Percentiles rank a stretch among this genome's conserved stretches.
phyloP scores from a whole-genome alignment of 2,329 filamentous ascomycete genomes.

The Alternaria sp. region DNA sequence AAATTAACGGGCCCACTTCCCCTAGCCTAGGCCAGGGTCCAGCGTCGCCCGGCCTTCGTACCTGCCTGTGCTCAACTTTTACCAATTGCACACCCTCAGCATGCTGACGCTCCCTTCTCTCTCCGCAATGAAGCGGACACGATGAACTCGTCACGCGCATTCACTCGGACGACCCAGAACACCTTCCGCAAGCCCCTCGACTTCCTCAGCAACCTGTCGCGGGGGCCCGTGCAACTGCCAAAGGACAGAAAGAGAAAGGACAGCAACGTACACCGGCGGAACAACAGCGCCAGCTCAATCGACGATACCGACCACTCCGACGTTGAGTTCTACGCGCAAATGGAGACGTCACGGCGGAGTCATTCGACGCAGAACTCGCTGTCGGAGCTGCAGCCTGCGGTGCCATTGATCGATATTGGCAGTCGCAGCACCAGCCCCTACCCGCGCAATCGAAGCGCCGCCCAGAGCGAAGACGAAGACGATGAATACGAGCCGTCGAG shows the following conservation, averaged over 20 bases:
- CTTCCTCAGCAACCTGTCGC: conserved; percentile 42
- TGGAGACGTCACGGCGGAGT: conserved; percentile 31
- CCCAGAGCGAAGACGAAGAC: conserved; percentile 56
- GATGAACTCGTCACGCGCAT: conserved; percentile 45
- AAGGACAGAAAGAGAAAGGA: conserved; percentile 24
- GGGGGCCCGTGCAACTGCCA: conserved; percentile 21
- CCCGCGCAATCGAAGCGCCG: conserved; percentile 50
- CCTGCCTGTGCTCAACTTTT: conserved; percentile 25
- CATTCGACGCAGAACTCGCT: conserved; percentile 42
- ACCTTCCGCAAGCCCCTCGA: conserved; percentile 45
- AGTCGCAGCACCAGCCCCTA: conserved; percentile 54
- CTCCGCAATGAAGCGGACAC: conserved; percentile 28
- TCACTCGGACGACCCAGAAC: conserved; percentile 38
- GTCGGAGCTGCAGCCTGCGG: conserved; percentile 46
- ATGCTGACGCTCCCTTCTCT: conserved; percentile 27
- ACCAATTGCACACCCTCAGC: conserved; percentile 12
- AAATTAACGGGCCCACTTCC: conserved; percentile 5
- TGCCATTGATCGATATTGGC: conserved; percentile 54
- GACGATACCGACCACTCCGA: conserved; percentile 47
- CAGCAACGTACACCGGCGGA: conserved; percentile 35
- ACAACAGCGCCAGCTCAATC: conserved; percentile 43
- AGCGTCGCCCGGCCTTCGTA: conserved; percentile 10
- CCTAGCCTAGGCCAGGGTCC: conserved; percentile 14
- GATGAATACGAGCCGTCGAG: conserved; percentile 49
- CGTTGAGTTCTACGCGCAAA: conserved; percentile 41